Conservation (phyloP, 2,329 filamentous ascomycete species). For the Claviceps sp. region DNA sequence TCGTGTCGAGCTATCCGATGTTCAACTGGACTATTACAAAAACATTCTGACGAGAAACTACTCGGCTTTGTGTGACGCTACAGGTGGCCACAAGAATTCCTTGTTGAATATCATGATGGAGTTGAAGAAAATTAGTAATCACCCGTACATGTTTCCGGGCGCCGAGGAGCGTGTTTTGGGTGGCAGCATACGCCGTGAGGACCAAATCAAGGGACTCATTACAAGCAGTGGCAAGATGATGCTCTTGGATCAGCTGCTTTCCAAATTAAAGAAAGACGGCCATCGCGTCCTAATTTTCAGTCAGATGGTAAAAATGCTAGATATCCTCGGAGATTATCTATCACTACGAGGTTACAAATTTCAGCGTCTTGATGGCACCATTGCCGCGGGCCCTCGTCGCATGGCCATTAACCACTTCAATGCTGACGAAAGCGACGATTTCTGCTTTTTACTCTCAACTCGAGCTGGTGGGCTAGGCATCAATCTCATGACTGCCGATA, state of each 20-base stretch:
- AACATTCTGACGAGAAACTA: conserved; percentile 97
- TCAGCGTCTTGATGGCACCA: conserved; percentile 89
- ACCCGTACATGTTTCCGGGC: conserved; percentile 94
- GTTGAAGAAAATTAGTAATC: conserved; percentile 96
- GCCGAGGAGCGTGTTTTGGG: conserved; percentile 81
- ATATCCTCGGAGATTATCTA: conserved; percentile 89
- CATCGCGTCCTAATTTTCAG: conserved; percentile 97
- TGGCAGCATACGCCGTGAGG: conserved; percentile 70
- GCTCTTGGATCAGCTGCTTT: conserved; percentile 87
- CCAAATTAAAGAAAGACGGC: conserved; percentile 83
- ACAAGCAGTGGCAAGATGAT: conserved; percentile 99
- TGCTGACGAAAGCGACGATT: conserved; percentile 87
- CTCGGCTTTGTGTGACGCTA: conserved; percentile 79
- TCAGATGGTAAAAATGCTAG: conserved; percentile 98
- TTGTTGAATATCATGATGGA: conserved; percentile 99
- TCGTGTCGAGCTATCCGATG: conserved; percentile 88
- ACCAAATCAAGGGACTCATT: conserved; percentile 83
- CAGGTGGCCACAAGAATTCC: conserved; percentile 84
- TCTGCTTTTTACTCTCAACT: conserved; percentile 90
- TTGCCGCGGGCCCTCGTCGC: conserved; percentile 72
- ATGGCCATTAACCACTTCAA: conserved; percentile 98
- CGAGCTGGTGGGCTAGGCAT: conserved; percentile 95
- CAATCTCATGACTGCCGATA: conserved; percentile 97
- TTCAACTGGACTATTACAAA: conserved; percentile 97
- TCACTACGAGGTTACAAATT: conserved; percentile 88